Evolutionary conservation across 2,329 filamentous ascomycete species (phyloP).

Genomic region (Penicillium sp.): DNA sequence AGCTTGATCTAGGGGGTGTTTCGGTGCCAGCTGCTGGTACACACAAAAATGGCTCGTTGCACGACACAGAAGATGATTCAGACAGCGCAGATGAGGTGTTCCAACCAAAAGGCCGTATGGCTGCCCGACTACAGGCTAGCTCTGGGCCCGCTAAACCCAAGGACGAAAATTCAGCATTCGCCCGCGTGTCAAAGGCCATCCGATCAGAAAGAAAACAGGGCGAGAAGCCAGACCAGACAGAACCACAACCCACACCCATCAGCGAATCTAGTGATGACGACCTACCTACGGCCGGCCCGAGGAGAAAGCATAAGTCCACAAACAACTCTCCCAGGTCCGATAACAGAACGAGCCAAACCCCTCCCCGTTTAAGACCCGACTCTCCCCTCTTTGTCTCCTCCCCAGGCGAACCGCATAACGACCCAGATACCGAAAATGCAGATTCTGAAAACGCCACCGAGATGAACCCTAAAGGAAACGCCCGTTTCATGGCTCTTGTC

Average conservation of each 20-base stretch:
- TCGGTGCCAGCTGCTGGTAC: background rate
- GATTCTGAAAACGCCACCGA: constrained; percentile 25
- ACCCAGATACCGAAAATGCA: constrained; percentile 22
- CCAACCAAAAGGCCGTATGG: constrained; percentile 62
- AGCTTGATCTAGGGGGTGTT: constrained; percentile 18
- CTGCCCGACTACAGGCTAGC: constrained; percentile 59
- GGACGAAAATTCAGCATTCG: constrained; percentile 39
- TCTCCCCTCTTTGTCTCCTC: constrained; percentile 49
- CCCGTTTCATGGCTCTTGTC: constrained; percentile 69
- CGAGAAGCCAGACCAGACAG: constrained; percentile 9
- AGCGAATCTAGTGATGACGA: constrained; percentile 27
- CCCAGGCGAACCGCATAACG: constrained; percentile 20
- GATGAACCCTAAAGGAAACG: constrained; percentile 43
- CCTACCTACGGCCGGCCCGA: constrained; percentile 29
- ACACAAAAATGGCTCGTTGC: constrained; percentile 6
- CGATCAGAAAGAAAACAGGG: constrained; percentile 16
- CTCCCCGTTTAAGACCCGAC: constrained; percentile 26
- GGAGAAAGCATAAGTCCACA: constrained; percentile 30
- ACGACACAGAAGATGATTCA: constrained; percentile 28
- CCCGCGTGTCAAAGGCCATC: constrained; percentile 38
- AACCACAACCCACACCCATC: constrained; percentile 6
- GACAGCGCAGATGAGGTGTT: constrained; percentile 52
- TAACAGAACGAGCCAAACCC: constrained; percentile 24
- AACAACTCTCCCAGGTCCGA: constrained; percentile 28
- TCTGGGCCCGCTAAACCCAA: background rate